Conservation (phyloP, 192 early-diverging fungal genomes). For the Coemansia sp. region DNA sequence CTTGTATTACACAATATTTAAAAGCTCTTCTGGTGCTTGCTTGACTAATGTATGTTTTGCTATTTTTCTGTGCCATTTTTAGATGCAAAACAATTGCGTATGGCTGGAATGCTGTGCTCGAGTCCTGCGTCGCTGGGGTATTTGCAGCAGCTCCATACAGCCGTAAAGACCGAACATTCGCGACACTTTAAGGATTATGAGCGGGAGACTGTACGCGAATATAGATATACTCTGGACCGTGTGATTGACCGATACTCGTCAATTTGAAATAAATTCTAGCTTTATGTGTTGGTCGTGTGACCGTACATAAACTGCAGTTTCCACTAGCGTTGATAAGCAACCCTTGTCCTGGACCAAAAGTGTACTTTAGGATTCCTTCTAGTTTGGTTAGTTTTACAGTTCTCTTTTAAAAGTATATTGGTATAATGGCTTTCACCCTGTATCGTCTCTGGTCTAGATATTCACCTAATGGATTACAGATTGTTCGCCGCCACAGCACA, state of each 20-base stretch:
- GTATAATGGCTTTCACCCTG: too few species aligned
- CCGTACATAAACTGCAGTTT: too few species aligned
- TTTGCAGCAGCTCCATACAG: constrained; percentile 29
- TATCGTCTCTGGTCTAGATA: too few species aligned
- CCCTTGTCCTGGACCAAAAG: background rate
- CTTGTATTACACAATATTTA: background rate
- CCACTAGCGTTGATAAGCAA: too few species aligned
- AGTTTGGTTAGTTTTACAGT: background rate
- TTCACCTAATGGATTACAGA: background rate
- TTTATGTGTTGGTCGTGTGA: background rate
- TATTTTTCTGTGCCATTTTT: background rate
- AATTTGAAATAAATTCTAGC: background rate
- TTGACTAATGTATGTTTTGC: background rate
- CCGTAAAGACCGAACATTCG: constrained; percentile 23
- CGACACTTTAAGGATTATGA: constrained; percentile 45
- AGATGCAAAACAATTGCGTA: constrained; percentile 3
- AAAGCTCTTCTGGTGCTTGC: too few species aligned
- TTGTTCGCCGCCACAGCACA: constrained; percentile 5
- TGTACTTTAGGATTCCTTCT: background rate
- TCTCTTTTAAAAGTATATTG: background rate
- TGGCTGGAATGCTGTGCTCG: constrained; percentile 43
- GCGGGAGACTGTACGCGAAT: constrained; percentile 39
- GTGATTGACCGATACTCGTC: constrained; percentile 37
- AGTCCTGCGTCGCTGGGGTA: constrained; percentile 17
- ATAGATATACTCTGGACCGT: constrained; percentile 23